Evolutionary conservation across 352 stramenopile genomes (phyloP).

Genomic region (Phytophthora kernoviae): DNA sequence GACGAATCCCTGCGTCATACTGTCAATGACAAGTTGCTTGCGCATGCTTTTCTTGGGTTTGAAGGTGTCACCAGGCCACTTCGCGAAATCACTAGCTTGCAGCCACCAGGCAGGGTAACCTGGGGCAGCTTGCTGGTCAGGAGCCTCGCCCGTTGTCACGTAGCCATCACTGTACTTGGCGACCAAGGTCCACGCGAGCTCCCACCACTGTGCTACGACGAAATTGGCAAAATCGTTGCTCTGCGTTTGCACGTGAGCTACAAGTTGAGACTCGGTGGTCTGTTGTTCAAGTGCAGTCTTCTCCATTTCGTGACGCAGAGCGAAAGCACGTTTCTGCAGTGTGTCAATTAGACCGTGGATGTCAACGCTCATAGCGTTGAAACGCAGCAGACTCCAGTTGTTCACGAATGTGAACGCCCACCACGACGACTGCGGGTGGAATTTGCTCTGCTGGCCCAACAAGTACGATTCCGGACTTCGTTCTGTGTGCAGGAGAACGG

Average conservation of each 20-base stretch:
- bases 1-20: slow-evolving; percentile 32
- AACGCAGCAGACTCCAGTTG: slow-evolving; percentile 85
- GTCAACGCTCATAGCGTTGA: slow-evolving; percentile 70
- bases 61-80: slow-evolving; percentile 74
- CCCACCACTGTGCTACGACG: slow-evolving; percentile 68
- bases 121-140: slow-evolving; percentile 44
- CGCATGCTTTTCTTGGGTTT: slow-evolving; percentile 50
- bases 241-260: slow-evolving; percentile 34
- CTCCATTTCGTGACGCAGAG: slow-evolving; percentile 22
- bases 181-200: slow-evolving; percentile 65
- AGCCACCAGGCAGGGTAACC: slow-evolving; percentile 76
- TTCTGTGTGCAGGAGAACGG: slow-evolving; percentile 69
- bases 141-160: slow-evolving; percentile 66
- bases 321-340: slow-evolving; percentile 53
- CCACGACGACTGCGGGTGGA: slow-evolving; percentile 71
- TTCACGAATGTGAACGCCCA: slow-evolving; percentile 90
- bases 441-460: slow-evolving; percentile 69
- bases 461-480: slow-evolving; percentile 56
- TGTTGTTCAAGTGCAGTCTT: slow-evolving; percentile 3
- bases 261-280: slow-evolving; percentile 18
- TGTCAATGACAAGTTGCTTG: slow-evolving; percentile 47
- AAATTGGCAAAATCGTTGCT: slow-evolving; percentile 62
- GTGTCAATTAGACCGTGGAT: slow-evolving; percentile 39
- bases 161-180: slow-evolving; percentile 80
- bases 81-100: slow-evolving; percentile 55